phyloP scores from a whole-genome alignment of 352 stramenopile genomes.

The Albugo laibachii region DNA sequence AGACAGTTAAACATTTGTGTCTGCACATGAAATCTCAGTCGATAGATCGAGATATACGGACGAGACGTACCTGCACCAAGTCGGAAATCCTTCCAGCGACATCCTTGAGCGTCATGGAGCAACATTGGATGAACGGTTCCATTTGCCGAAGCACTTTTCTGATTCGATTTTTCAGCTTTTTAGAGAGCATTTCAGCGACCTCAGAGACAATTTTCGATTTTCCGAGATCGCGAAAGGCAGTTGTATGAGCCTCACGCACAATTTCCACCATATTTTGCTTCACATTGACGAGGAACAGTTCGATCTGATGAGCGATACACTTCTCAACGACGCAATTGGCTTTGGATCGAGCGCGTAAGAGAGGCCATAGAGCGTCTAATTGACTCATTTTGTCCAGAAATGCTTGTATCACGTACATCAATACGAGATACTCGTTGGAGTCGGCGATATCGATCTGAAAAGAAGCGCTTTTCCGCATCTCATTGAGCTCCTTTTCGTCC shows the following conservation, averaged over 20 bases:
- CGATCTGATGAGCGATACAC: slow-evolving; percentile 64
- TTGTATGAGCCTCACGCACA: slow-evolving; percentile 8
- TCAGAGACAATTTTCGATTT: not conserved
- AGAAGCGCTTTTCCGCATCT: slow-evolving; percentile 1
- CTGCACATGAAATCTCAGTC: slow-evolving; percentile 8
- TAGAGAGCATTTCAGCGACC: not conserved
- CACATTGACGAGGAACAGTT: slow-evolving; percentile 40
- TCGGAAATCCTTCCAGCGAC: slow-evolving; percentile 58
- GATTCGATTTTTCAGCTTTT: slow-evolving; percentile 24
- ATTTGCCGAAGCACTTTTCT: slow-evolving; percentile 60
- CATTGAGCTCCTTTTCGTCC: slow-evolving; percentile 1
- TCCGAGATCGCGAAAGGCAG: not conserved
- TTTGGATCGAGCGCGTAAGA: slow-evolving; percentile 19
- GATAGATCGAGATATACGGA: not conserved
- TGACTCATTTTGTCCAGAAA: slow-evolving; percentile 44
- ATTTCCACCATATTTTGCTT: slow-evolving; percentile 34
- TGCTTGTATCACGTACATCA: slow-evolving; percentile 67
- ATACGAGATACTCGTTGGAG: slow-evolving; percentile 33
- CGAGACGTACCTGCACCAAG: slow-evolving; percentile 31
- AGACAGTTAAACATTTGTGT: slow-evolving; percentile 63
- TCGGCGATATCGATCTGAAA: not conserved
- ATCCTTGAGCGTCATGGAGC: slow-evolving; percentile 35
- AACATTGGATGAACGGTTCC: slow-evolving; percentile 51
- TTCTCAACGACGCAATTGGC: slow-evolving; percentile 34
- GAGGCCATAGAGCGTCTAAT: slow-evolving; percentile 33